Base-by-base conservation (phyloP, 2,329 filamentous ascomycete genomes). In the Dothidotthia symphoricarpi region DNA sequence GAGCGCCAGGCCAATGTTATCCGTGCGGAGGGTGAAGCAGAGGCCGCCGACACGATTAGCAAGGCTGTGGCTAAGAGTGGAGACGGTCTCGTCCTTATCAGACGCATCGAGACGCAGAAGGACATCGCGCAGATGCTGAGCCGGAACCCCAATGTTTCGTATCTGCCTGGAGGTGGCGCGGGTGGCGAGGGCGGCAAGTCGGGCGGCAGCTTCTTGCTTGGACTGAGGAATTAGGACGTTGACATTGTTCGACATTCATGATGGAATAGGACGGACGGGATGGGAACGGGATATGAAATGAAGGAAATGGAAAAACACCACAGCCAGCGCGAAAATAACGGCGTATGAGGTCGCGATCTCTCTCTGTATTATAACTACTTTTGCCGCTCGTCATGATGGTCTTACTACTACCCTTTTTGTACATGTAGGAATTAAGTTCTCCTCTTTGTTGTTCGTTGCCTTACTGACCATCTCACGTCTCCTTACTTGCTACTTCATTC, bases 1-100 rank as follows among this genome's bases (percentile, higher is more conserved):
- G 93, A 98, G 76, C 81, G 93, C 61, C 93, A 98, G 75, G 93
- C 93, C 57, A 97, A 93, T 73, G 93, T 98, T 62, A 98, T 98
- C 70, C 82, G 93, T 39, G 93, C 93, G 35, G 93, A 98, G 79
- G 93, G 93, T 67, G 93, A 98, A 73, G 91, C 91, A 54, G 91
- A 97, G 79, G 88, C 85, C 60, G 93, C 93, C 32, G 93, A 98
- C 38, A 94, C 89, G 50, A 97, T 98, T 68, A 85, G 82, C 72
- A 93, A 85, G 75, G 91, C 91, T 14, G 90, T 98, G 55, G 83
- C 88, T 55, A 96, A 94, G 82, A 80, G 82, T 41, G 93, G 93
- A 53, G 91, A 95, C 69, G 93, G 93, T 28, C 76, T 98, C 59
- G 86, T 98, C 53, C 83, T 93, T 80, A 97, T 98, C 69, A 78